Conservation (phyloP, 371 early-diverging fungal genomes). For the Lichtheimia corymbifera region DNA sequence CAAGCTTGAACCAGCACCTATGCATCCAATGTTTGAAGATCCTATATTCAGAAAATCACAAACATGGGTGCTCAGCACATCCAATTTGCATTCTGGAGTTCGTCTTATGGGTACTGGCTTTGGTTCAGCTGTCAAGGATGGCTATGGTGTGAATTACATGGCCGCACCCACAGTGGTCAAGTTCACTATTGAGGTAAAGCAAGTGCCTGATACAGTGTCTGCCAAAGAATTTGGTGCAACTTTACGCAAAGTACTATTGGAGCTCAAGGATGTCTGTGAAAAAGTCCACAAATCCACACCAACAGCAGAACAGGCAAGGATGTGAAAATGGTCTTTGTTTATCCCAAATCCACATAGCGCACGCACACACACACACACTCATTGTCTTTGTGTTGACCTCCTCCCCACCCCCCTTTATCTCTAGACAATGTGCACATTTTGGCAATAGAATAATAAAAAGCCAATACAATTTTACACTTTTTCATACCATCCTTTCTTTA, state of each 20-base stretch:
- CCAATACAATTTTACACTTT: too few species aligned
- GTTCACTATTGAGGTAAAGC: constrained; percentile 84
- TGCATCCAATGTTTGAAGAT: constrained; percentile 75
- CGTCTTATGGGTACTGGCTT: constrained; percentile 81
- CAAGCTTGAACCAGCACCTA: constrained; percentile 24
- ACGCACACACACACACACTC: too few species aligned
- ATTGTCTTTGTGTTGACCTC: neutral
- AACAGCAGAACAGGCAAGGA: constrained; percentile 3
- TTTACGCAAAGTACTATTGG: constrained; percentile 50
- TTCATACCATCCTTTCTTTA: neutral
- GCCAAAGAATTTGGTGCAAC: constrained; percentile 49
- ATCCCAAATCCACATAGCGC: too few species aligned
- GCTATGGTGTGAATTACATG: constrained; percentile 91
- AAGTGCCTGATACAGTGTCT: constrained; percentile 40
- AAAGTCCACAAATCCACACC: constrained; percentile 13
- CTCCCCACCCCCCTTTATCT: neutral
- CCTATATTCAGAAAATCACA: constrained; percentile 66
- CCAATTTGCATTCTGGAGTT: constrained; percentile 72
- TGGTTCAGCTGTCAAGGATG: constrained; percentile 73
- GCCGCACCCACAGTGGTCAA: constrained; percentile 66
- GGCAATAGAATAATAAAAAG: too few species aligned
- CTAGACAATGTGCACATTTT: too few species aligned
- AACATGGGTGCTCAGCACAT: constrained; percentile 76
- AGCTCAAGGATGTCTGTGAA: constrained; percentile 54
- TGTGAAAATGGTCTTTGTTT: neutral